Evolutionary conservation across 2,329 filamentous ascomycete genomes (phyloP).

Genomic region (Geoglossum cookeanum): DNA sequence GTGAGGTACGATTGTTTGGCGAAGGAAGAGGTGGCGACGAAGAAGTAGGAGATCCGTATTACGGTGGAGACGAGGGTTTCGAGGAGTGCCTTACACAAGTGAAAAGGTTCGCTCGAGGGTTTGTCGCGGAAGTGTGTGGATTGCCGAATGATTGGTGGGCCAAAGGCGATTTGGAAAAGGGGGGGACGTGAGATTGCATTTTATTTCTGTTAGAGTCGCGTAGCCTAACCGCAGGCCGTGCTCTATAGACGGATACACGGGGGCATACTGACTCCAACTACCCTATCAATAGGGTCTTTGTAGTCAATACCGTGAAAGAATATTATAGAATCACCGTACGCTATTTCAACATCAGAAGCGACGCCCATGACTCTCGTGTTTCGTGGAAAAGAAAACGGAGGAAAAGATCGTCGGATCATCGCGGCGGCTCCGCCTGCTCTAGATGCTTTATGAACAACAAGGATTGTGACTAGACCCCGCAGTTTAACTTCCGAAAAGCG

Average conservation of each 20-base stretch:
- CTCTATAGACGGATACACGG: too few relatives aligned
- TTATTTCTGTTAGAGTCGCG: neutral
- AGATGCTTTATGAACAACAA: neutral
- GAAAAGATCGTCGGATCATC: neutral
- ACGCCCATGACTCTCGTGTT: neutral
- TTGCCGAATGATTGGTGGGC: neutral
- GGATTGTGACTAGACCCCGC: neutral
- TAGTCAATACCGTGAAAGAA: too few relatives aligned
- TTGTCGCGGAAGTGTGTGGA: slow-evolving; percentile 28
- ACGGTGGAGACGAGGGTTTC: slow-evolving; percentile 69
- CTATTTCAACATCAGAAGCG: neutral
- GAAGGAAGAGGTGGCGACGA: slow-evolving; percentile 43
- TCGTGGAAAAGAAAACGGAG: neutral
- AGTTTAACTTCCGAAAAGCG: neutral
- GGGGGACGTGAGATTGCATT: neutral
- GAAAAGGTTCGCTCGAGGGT: slow-evolving; percentile 54
- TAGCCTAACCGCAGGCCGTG: too few relatives aligned
- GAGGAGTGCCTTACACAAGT: slow-evolving; percentile 74
- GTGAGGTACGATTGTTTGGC: slow-evolving; percentile 62
- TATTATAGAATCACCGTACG: neutral
- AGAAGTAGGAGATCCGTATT: slow-evolving; percentile 77
- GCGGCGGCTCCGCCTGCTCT: neutral
- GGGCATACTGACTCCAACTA: too few relatives aligned
- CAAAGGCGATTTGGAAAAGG: neutral
- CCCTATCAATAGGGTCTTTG: too few relatives aligned